phyloP scores from a whole-genome alignment of 2,329 filamentous ascomycete species.

The Westerdykella aurantiaca region DNA sequence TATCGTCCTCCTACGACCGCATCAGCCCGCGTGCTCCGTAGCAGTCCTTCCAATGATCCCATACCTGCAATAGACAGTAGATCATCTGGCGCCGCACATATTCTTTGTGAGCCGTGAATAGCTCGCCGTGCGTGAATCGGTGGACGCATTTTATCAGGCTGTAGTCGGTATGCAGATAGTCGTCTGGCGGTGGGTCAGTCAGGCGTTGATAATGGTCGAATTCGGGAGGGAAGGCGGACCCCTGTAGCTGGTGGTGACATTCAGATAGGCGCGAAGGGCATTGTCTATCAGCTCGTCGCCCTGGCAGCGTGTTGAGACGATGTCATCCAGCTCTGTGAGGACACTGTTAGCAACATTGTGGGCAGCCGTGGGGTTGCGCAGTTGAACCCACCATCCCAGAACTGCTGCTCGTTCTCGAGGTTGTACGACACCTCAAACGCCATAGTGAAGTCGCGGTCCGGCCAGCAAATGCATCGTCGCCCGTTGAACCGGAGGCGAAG shows the following conservation, averaged over 20 bases:
- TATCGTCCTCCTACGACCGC: conserved; percentile 70
- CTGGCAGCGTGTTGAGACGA: conserved; percentile 54
- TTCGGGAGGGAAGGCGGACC: conserved; percentile 37
- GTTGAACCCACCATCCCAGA: conserved; percentile 70
- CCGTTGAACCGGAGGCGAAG: conserved; percentile 5
- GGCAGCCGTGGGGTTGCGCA: conserved; percentile 20
- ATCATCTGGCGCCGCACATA: conserved; percentile 93
- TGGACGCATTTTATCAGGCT: conserved; percentile 76
- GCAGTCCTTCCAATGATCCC: conserved; percentile 1
- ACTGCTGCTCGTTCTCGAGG: conserved; percentile 75
- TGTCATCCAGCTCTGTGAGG: conserved; percentile 58
- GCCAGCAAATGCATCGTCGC: conserved; percentile 35
- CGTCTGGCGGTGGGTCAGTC: conserved; percentile 46
- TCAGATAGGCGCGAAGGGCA: conserved; percentile 75
- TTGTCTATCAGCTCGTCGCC: conserved; percentile 72
- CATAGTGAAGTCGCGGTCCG: conserved; percentile 45
- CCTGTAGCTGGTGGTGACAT: conserved; percentile 68
- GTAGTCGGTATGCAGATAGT: conserved; percentile 68
- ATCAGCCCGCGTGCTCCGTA: conserved; percentile 11
- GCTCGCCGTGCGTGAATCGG: conserved; percentile 65
- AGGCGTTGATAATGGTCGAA: background rate
- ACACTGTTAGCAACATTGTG: conserved; percentile 15
- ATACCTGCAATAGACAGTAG: conserved; percentile 71
- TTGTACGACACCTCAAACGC: conserved; percentile 63
- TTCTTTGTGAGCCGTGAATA: conserved; percentile 69